phyloP scores from a whole-genome alignment of 1,284 basidiomycete genomes.

The Moesziomyces globuligerus region DNA sequence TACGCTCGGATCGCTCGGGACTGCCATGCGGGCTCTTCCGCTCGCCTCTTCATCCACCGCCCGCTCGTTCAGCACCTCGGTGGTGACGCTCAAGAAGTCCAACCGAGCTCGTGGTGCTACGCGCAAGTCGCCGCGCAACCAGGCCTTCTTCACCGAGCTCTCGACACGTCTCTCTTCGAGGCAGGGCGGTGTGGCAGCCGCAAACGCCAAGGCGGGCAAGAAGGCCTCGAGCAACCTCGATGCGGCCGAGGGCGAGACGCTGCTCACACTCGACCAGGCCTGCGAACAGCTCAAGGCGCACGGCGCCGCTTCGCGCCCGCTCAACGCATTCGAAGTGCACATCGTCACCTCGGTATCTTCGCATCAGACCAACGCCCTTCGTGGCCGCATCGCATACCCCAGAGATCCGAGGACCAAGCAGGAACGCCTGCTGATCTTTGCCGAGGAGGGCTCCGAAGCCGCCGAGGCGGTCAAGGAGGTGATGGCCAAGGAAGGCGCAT shows the following conservation, averaged over 20 bases:
- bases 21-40: conserved; percentile 11
- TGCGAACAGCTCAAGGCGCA: conserved; percentile 38
- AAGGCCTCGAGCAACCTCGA: conserved; percentile 35
- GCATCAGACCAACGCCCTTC: conserved; percentile 64
- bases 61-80: conserved; percentile 40
- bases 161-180: conserved; percentile 23
- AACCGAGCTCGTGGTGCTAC: conserved; percentile 49
- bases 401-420: conserved; percentile 59
- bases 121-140: conserved; percentile 47
- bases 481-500: conserved; percentile 31
- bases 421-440: conserved; percentile 64
- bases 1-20: conserved; percentile 6
- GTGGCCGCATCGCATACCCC: conserved; percentile 61
- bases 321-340: conserved; percentile 64
- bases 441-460: conserved; percentile 60
- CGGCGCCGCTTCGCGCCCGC: conserved; percentile 40
- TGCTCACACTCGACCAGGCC: conserved; percentile 45
- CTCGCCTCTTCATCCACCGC: conserved; percentile 20
- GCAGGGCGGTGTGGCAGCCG: conserved; percentile 14
- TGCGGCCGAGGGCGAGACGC: conserved; percentile 36
- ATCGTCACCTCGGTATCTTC: conserved; percentile 62
- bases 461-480: conserved; percentile 48
- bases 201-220: conserved; percentile 18
- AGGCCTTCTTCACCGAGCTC: conserved; percentile 28
- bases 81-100: conserved; percentile 42